Evolutionary conservation across 2,329 filamentous ascomycete species (phyloP).

Genomic region (Ascochyta fabae): DNA sequence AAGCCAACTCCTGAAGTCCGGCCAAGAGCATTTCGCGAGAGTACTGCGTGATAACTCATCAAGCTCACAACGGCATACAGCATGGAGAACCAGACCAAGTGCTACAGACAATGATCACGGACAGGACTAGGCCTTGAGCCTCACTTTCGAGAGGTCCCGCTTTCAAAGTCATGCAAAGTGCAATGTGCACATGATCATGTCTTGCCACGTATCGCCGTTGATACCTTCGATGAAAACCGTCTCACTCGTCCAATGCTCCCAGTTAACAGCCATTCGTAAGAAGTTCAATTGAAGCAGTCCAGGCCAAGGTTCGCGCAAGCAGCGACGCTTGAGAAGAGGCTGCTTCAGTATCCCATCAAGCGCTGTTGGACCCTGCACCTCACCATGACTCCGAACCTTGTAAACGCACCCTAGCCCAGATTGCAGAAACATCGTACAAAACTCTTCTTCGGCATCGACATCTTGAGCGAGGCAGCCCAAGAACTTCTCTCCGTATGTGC

Average conservation of each 20-base stretch:
- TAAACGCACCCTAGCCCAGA: conserved; percentile 35
- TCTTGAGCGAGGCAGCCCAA: conserved; percentile 25
- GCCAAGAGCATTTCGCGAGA: conserved; percentile 27
- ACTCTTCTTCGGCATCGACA: conserved; percentile 23
- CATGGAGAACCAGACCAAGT: conserved; percentile 14
- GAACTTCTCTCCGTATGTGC: conserved; percentile 74
- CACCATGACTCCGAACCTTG: conserved; percentile 22
- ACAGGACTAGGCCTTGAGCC: conserved; percentile 52
- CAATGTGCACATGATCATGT: neutral
- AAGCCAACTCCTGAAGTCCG: conserved; percentile 19
- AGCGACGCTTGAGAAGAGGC: conserved; percentile 28
- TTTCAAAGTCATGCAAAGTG: conserved; percentile 17
- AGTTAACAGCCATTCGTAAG: conserved; percentile 19
- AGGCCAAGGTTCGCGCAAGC: conserved; percentile 14
- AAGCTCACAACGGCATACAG: neutral
- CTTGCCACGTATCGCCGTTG: neutral
- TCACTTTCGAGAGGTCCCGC: conserved; percentile 51
- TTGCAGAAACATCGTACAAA: conserved; percentile 27
- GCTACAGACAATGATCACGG: conserved; percentile 30
- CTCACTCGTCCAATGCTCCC: conserved; percentile 5
- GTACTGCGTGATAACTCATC: neutral
- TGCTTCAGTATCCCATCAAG: neutral
- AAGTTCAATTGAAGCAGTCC: conserved; percentile 17
- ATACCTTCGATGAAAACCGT: neutral
- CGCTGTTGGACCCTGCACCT: neutral